Evolutionary conservation across 371 early-diverging fungal genomes (phyloP), one percentile per base, ranked within the genome.

Genomic region (Haplosporangium sp.): DNA sequence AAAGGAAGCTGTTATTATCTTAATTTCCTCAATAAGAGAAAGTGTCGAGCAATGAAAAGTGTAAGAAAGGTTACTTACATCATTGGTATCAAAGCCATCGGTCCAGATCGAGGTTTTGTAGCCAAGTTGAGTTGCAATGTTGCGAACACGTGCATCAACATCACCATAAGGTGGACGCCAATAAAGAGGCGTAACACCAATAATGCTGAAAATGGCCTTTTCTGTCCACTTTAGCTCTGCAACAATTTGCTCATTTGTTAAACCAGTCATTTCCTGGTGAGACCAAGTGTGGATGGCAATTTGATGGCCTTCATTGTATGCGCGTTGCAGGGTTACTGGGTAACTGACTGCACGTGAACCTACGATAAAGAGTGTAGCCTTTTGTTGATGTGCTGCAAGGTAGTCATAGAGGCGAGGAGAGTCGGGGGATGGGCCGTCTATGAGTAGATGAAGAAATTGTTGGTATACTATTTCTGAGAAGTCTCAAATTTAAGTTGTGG

Each of bases 191-290:
- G 83, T 83, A 4, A 78, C 72, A 17, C 92, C 92, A 58, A 87
- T 88, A 39, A 88, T 77, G 61, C 89, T 85, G 63, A 89, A 83
- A 74, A 94, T 91, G 66, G 88, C 88, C 35, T 82, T 70, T 67
- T 88, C 91, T 6, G 87, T 90, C 88, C 88, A 92, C 69, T 88
- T 89, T 39, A 93, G 71, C 69, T 94, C 93, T 34, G 92, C 92
- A 53, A 92, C 86, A 38, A 94, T 84, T 67, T 89, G 88, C 61
- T 91, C 92, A 39, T 86, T 91, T 20, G 90, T 76, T 55, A 86
- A 72, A 1, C 88, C 78, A 20, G 93, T 91, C 85, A 93, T 71
- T 37, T 78, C 74, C 4, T 76, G 84, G 56, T 94, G 94, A 10
- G 91, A 86, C 89, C 89, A 88, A 19, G 86, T 72, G 47, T 72